Evolutionary conservation across 1,284 basidiomycete species (phyloP), one percentile per base, ranked within the genome.

Genomic region (Leccinum subrobustum): DNA sequence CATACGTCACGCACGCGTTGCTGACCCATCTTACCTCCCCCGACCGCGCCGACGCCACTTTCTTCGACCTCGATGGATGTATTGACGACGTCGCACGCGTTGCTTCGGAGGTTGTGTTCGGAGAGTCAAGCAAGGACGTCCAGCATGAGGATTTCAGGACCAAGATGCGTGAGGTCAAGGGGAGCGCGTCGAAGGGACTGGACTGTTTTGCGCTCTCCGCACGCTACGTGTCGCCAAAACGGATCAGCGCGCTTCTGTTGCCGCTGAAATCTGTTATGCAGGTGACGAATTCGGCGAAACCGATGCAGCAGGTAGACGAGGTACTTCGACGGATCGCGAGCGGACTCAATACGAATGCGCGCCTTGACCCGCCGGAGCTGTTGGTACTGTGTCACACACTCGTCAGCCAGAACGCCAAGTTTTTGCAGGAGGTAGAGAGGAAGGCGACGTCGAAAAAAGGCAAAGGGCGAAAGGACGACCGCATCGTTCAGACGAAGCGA

Each of bases 61-160:
- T 95, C 69, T 73, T 77, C 53, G 82, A 81, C 48, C 81, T 98
- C 1, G 95, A 97, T 67, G 82, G 83, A 18, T 90, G 91, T 63
- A 88, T 96, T 52, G 82, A 83, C 39, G 89, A 93, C 65, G 80
- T 93, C 1, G 88, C 91, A 0, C 85, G 92, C 68, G 79, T 98
- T 37, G 89, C 95, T 2, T 87, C 92, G 1, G 96, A 98, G 70
- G 96, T 98, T 60, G 84, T 98, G 57, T 98, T 98, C 71, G 96
- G 96, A 14, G 88, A 94, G 69, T 96, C 95, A 0, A 93, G 92
- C 9, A 93, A 94, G 73, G 95, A 98, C 70, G 90, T 93, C 0
- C 86, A 89, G 56, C 83, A 89, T 3, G 94, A 96, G 67, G 96
- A 91, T 27, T 97, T 95, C 85, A 94, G 91, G 79, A 96, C 95